phyloP scores from a whole-genome alignment of 164 flowering plant species.

The Piper longum region DNA sequence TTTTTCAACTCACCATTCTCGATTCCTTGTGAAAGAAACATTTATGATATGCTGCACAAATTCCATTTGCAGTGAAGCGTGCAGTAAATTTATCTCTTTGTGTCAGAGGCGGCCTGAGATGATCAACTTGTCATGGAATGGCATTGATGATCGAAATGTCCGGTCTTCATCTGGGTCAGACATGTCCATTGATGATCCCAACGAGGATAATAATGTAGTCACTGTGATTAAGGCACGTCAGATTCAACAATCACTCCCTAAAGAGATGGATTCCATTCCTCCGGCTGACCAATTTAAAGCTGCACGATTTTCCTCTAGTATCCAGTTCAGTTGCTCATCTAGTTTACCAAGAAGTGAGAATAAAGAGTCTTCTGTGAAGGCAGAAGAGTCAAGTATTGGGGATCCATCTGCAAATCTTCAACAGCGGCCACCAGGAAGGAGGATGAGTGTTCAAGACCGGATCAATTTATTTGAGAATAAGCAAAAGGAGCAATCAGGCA shows the following conservation, averaged over 20 bases:
- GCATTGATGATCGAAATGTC: slow-evolving; percentile 33
- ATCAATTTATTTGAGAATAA: slow-evolving; percentile 84
- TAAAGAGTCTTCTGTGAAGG: slow-evolving; percentile 2
- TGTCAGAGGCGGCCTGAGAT: slow-evolving; percentile 64
- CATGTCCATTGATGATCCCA: slow-evolving; percentile 74
- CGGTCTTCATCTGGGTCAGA: slow-evolving; percentile 64
- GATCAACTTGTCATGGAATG: slow-evolving; percentile 36
- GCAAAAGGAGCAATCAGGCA: slow-evolving; percentile 55
- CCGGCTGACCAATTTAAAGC: slow-evolving; percentile 9
- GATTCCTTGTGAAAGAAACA: too few species aligned
- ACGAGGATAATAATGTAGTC: slow-evolving; percentile 13
- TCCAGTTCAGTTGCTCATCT: slow-evolving; percentile 10
- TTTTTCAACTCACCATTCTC: neutral
- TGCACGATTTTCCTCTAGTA: slow-evolving; percentile 5
- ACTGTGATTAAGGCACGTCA: slow-evolving; percentile 7
- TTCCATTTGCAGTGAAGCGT: slow-evolving; percentile 54
- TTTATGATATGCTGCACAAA: neutral
- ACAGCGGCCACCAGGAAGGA: slow-evolving; percentile 36
- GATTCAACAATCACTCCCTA: neutral
- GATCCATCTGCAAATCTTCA: slow-evolving; percentile 10
- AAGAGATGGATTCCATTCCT: neutral
- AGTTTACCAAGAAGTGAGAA: slow-evolving; percentile 26
- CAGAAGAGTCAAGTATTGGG: slow-evolving; percentile 13
- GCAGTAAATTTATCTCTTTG: slow-evolving; percentile 48
- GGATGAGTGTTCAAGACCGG: slow-evolving; percentile 93